These are phyloP conservation scores for cucumber (Cucumis sativus) DNA, from an alignment of 306 rosid species.

Conservation along the genomic window DNA sequence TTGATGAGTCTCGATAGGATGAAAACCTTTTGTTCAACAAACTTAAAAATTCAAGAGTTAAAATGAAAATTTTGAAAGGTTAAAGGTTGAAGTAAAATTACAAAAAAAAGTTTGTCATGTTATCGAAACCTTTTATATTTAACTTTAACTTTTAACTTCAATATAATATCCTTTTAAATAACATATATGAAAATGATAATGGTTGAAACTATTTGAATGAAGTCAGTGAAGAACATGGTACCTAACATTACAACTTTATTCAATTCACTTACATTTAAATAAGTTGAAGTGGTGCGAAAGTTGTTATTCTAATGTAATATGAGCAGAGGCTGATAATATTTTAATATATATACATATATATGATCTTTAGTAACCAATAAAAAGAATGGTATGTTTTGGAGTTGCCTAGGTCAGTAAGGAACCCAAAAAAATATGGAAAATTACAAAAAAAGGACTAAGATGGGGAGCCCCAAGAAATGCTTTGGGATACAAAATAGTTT, in stretches of 20 bases:
- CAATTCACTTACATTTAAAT: neutral
- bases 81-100: too few relatives aligned
- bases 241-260: neutral
- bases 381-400: neutral
- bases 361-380: neutral
- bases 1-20: too few relatives aligned
- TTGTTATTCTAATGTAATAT: neutral
- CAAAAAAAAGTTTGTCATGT: too few relatives aligned
- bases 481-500: neutral
- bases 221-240: neutral
- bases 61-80: too few relatives aligned
- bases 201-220: neutral
- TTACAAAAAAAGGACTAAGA: neutral
- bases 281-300: neutral
- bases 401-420: constrained; percentile 4
- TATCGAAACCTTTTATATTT: too few relatives aligned
- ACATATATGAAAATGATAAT: neutral
- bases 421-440: neutral
- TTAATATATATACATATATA: neutral
- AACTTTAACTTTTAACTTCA: neutral
- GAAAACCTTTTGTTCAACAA: too few relatives aligned
- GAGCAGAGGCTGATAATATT: neutral
- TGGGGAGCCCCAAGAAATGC: neutral
- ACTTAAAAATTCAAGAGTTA: too few relatives aligned
- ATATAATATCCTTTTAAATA: neutral